Evolutionary conservation across 129 eudicot species (phyloP).

Genomic region (Artemisia tridentata): DNA sequence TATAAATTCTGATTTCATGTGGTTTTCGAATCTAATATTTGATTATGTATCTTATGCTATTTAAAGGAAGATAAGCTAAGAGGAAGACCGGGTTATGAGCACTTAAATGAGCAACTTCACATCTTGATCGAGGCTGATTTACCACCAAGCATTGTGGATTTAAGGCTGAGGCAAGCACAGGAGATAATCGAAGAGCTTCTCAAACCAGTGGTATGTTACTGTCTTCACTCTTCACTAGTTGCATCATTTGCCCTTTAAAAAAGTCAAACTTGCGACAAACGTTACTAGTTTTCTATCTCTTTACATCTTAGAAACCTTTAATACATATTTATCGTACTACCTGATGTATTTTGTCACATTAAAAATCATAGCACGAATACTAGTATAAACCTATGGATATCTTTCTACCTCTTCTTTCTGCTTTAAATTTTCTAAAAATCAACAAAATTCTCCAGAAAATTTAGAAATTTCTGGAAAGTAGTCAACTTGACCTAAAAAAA

Average conservation of each 20-base stretch:
- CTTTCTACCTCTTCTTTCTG: not conserved
- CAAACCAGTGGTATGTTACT: constrained; percentile 70
- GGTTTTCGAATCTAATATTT: constrained; percentile 9
- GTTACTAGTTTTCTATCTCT: not conserved
- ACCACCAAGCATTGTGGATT: constrained; percentile 59
- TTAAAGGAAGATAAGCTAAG: constrained; percentile 75
- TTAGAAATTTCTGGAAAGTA: not conserved
- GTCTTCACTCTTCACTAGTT: too few relatives aligned
- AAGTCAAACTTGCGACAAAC: not conserved
- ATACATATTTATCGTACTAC: too few relatives aligned
- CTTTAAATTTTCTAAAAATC: not conserved
- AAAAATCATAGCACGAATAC: too few relatives aligned
- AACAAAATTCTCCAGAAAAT: not conserved
- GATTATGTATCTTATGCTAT: constrained; percentile 1
- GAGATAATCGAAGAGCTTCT: constrained; percentile 67
- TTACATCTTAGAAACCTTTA: too few relatives aligned
- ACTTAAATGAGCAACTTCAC: constrained; percentile 64
- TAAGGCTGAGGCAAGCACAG: constrained; percentile 59
- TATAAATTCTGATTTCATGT: not conserved
- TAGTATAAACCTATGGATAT: not conserved
- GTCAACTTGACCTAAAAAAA: not conserved
- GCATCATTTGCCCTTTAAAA: not conserved
- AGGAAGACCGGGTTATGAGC: constrained; percentile 74
- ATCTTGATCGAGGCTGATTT: constrained; percentile 71
- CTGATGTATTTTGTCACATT: too few relatives aligned